Percentiles rank a stretch among this genome's conserved stretches.
These are phyloP conservation scores for Crinitomyces ghanaensis DNA, from an alignment of 805 yeast species.

Conservation along the genomic window DNA sequence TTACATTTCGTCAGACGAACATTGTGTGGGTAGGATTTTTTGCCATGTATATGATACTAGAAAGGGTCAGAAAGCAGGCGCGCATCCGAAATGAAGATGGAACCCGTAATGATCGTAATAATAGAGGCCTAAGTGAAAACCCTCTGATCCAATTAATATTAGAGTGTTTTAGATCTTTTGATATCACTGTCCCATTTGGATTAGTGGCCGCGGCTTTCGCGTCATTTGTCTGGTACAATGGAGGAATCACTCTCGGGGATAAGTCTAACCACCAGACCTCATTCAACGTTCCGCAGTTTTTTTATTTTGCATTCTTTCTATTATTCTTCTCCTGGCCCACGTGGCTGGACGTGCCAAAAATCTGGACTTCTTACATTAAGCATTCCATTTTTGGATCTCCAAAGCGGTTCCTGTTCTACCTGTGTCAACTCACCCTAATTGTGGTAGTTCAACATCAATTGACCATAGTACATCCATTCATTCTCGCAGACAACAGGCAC, in stretches of 20 bases:
- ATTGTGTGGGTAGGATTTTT: slow-evolving; percentile 72
- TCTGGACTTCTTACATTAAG: slow-evolving; percentile 31
- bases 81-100: slow-evolving; percentile 23
- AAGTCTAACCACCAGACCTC: slow-evolving; percentile 69
- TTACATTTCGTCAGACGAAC: slow-evolving; percentile 83
- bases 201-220: slow-evolving; percentile 43
- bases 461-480: slow-evolving; percentile 78
- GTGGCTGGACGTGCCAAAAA: slow-evolving; percentile 41
- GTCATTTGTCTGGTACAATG: slow-evolving; percentile 51
- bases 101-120: slow-evolving; percentile 1
- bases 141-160: slow-evolving; percentile 3
- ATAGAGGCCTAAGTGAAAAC: slow-evolving; percentile 31
- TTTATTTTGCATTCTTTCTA: slow-evolving; percentile 62
- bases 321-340: slow-evolving; percentile 60
- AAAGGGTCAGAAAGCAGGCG: slow-evolving; percentile 18
- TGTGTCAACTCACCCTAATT: slow-evolving; percentile 10
- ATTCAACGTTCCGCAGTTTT: slow-evolving; percentile 66
- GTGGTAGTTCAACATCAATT: slow-evolving; percentile 11
- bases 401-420: slow-evolving; percentile 6
- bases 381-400: slow-evolving; percentile 24
- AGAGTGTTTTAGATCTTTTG: slow-evolving; percentile 2
- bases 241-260: slow-evolving; percentile 87
- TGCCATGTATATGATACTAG: slow-evolving; percentile 24
- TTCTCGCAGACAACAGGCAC: slow-evolving; percentile 90
- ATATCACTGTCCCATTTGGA: slow-evolving; percentile 19